Evolutionary conservation across 2,329 filamentous ascomycete species (phyloP), one percentile per base, ranked within the genome.

Genomic region (Cladophialophora carrionii): DNA sequence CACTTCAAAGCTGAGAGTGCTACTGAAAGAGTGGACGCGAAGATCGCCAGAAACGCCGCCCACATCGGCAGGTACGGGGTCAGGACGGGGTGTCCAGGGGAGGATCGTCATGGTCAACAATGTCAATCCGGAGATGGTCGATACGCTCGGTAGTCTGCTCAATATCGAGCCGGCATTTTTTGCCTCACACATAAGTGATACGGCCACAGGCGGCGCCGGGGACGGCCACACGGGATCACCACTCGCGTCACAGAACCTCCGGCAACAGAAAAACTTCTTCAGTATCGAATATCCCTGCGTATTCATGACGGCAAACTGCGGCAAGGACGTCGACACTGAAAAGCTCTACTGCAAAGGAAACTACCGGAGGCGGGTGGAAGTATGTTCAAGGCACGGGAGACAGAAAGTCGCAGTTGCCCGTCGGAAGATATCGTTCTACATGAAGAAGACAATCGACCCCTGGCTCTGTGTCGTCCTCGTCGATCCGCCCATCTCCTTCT

Each of bases 61-160:
- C 12, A 54, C 64, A 22, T 55, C 41, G 22, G 54, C 67, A 6
- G 43, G 64, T n/a, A 32, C 37, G 5, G 53, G 57, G 22, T 60
- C 63, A 52, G 48, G 48, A 31, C 63, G 58, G 20, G 60, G 57
- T 29, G 62, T 60, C 9, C 67, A 65, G 46, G 68, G 68, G 7
- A 66, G 68, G 12, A 70, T 68, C 37, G 60, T 70, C 48, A 66
- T 70, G 62, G 66, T 70, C 56, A 68, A 70, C 55, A 70, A 70
- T 53, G 57, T 65, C 62, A 66, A 54, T 37, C 68, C 68, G 32
- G 68, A 68, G 29, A 65, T 68, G 57, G 60, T 70, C 9, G 66
- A 70, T 43, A 68, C 64, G 8, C 66, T 70, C 4, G 68, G 68
- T 2, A 67, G 66, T 5, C 57, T 70, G 4, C 66, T 70, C 43